phyloP scores from a whole-genome alignment of 208 protist species.

The Leptomonas pyrrhocoris region DNA sequence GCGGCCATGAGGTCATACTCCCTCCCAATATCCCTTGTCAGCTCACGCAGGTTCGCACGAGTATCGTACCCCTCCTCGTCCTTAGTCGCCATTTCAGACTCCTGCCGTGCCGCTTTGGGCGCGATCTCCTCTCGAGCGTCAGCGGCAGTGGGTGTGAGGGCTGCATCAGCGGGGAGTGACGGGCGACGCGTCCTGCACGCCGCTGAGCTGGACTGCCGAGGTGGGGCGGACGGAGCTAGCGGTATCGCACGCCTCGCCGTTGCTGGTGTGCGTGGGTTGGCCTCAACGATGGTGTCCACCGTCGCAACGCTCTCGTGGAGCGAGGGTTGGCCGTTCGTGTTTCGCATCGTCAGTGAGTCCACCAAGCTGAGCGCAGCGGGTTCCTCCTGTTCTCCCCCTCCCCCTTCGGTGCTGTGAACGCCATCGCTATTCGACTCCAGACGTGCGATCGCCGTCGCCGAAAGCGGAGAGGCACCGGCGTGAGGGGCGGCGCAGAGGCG shows the following conservation, averaged over 20 bases:
- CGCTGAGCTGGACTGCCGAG: not conserved
- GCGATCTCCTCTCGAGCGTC: too few species aligned
- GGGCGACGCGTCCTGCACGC: not conserved
- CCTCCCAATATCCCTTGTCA: not conserved
- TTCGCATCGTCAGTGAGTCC: too few species aligned
- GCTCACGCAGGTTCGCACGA: not conserved
- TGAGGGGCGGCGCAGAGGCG: not conserved
- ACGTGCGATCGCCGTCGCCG: not conserved
- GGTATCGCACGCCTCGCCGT: not conserved
- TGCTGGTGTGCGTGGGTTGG: not conserved
- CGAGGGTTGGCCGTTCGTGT: not conserved
- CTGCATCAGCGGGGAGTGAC: not conserved
- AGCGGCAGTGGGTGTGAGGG: not conserved
- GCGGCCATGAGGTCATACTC: constrained; percentile 7
- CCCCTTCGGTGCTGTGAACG: too few species aligned
- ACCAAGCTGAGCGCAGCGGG: too few species aligned
- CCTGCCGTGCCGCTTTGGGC: not conserved
- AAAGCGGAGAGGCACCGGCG: not conserved
- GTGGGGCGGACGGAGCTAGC: not conserved
- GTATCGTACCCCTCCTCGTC: not conserved
- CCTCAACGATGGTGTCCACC: not conserved
- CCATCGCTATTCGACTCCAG: too few species aligned
- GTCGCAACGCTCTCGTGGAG: not conserved
- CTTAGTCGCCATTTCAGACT: not conserved
- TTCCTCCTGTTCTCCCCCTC: too few species aligned